Base-by-base conservation (phyloP, 2,329 filamentous ascomycete species). In the Fusarium sublunatum region DNA sequence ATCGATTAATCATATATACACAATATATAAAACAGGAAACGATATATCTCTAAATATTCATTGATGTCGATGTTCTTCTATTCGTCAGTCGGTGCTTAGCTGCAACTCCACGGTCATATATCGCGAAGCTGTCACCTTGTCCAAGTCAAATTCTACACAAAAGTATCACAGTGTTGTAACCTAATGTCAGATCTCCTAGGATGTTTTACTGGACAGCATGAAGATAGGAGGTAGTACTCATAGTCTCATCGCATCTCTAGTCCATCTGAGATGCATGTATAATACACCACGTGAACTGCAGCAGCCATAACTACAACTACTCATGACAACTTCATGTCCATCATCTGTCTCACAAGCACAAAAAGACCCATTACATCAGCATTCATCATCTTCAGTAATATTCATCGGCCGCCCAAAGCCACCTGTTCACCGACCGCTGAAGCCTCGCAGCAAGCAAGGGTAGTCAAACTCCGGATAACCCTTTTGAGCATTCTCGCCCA, bases 401-500 rank as follows among this genome's bases (percentile, higher is more conserved):
- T 51, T 28, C 48, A 51, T 24, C 39, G 39, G 22, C 32, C 32
- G 43, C 39, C n/a, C 24, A 26, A 48, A n/a, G n/a, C n/a, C n/a
- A n/a, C n/a, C n/a, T 45, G 19, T 42, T 60, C 13, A 48, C 57
- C 57, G 48, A 42, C 54, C 42, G 42, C 41, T 54, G 26, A 47
- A 19, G 53, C 28, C 40, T 12, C 35, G 12, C 29, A 31, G 12
- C 29, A 31, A 31, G 13, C 35, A 22, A 34, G 40, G 53, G 54
- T 40, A 31, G 38, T 22, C 32, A 54, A 13, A 29, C 31, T 31
- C 34, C 57, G 57, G 55, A 46, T 54, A 34, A 58, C 57, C 54
- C 41, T 34, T 60, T 60, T 60, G 31, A 45, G 58, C 35, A 50
- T 36, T 50, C 58, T 19, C 24, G 35, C 32, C 32, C n/a, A 58